A percentile compares a stretch with the other conserved stretches of the same genome.
Evolutionary conservation across 768 basidiomycete species (phyloP).

Genomic region (Russula brevipes): DNA sequence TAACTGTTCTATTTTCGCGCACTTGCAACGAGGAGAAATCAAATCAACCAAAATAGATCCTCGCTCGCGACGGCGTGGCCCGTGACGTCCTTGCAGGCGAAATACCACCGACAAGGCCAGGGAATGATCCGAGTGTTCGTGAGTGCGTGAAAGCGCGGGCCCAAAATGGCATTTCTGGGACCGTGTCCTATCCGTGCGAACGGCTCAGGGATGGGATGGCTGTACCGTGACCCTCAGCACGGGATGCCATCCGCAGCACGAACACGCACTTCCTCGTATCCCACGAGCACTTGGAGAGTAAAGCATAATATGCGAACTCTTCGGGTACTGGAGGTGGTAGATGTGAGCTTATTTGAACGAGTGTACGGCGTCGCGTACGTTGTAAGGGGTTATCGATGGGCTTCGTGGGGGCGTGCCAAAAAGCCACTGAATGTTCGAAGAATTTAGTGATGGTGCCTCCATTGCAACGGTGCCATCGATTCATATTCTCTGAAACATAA

Average conservation of each 20-base stretch:
- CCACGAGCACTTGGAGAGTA: neutral
- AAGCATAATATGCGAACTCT: neutral
- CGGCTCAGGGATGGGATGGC: neutral
- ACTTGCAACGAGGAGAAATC: too few relatives aligned
- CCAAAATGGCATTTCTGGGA: too few relatives aligned
- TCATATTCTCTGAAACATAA: neutral
- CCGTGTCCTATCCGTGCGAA: neutral
- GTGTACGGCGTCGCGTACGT: neutral
- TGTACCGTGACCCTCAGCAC: too few relatives aligned
- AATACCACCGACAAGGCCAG: too few relatives aligned
- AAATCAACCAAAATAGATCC: too few relatives aligned
- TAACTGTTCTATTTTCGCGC: too few relatives aligned
- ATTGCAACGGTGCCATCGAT: neutral
- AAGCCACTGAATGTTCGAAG: too few relatives aligned
- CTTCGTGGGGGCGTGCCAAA: neutral
- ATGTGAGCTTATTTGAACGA: neutral
- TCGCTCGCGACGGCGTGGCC: too few relatives aligned
- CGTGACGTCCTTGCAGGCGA: too few relatives aligned
- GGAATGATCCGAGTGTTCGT: too few relatives aligned
- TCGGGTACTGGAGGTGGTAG: neutral
- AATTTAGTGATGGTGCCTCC: neutral
- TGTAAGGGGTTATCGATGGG: neutral
- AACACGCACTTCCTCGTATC: neutral
- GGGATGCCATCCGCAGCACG: too few relatives aligned
- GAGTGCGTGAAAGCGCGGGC: too few relatives aligned